Evolutionary conservation across 768 basidiomycete genomes (phyloP).

Genomic region (Panaeolus papilionaceus): DNA sequence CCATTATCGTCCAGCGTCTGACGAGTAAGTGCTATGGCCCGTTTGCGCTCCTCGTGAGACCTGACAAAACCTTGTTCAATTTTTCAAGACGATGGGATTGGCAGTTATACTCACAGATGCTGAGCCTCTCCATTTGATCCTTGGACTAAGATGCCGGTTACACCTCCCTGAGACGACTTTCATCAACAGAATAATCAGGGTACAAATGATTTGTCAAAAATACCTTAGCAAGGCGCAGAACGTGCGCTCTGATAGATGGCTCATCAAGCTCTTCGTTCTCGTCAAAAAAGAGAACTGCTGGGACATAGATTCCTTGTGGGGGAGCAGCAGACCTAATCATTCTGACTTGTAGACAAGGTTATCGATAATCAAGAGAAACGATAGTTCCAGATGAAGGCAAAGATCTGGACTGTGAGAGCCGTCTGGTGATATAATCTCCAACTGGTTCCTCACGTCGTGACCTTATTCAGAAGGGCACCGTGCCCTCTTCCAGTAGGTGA

Average conservation of each 20-base stretch:
- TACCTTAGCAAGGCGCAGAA: slow-evolving; percentile 77
- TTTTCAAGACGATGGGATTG: not conserved
- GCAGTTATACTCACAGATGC: slow-evolving; percentile 49
- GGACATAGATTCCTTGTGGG: slow-evolving; percentile 77
- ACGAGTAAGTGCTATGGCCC: slow-evolving; percentile 67
- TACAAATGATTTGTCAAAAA: slow-evolving; percentile 22
- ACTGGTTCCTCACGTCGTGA: not conserved
- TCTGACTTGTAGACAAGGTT: not conserved
- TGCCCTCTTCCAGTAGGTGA: not conserved
- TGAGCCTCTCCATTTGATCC: slow-evolving; percentile 82
- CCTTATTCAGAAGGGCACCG: not conserved
- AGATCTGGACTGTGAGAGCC: not conserved
- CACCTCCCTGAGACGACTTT: slow-evolving; percentile 59
- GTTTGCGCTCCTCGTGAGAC: slow-evolving; percentile 72
- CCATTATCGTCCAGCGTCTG: slow-evolving; percentile 76
- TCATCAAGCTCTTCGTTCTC: slow-evolving; percentile 75
- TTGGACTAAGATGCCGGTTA: slow-evolving; percentile 75
- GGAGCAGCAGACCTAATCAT: slow-evolving; percentile 47
- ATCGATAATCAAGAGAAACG: slow-evolving; percentile 15
- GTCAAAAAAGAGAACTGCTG: slow-evolving; percentile 77
- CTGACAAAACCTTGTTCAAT: slow-evolving; percentile 26
- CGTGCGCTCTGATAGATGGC: slow-evolving; percentile 68
- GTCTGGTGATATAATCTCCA: not conserved
- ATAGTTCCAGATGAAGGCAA: not conserved
- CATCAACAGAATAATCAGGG: slow-evolving; percentile 23